Evolutionary conservation across 179 eudicot genomes (phyloP).

Genomic region (Spinacia oleracea): DNA sequence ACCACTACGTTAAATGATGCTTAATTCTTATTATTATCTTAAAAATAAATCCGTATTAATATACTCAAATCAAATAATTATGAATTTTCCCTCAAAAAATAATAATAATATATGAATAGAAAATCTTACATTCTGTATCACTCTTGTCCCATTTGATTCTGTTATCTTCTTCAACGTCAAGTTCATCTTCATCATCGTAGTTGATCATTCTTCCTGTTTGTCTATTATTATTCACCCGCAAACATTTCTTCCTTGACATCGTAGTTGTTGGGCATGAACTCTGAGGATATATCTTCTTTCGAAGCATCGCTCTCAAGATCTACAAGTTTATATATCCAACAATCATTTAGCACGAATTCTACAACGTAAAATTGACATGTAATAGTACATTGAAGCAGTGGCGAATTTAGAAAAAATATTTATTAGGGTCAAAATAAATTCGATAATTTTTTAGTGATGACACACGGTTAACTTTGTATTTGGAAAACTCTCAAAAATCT

Average conservation of each 20-base stretch:
- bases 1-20: too few species aligned
- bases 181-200: constrained; percentile 30
- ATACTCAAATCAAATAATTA: not conserved
- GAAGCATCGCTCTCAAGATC: constrained; percentile 65
- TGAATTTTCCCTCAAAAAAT: too few species aligned
- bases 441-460: too few species aligned
- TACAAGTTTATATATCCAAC: constrained; percentile 28
- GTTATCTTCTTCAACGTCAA: constrained; percentile 33
- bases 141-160: constrained; percentile 81
- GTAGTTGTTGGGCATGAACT: constrained; percentile 35
- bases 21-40: not conserved
- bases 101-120: too few species aligned
- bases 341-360: not conserved
- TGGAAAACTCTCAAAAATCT: too few species aligned
- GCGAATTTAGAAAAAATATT: too few species aligned
- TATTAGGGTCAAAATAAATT: too few species aligned
- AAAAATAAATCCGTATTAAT: not conserved
- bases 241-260: constrained; percentile 40
- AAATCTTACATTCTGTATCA: constrained; percentile 74
- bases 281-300: constrained; percentile 81
- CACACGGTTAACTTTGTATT: too few species aligned
- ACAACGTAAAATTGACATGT: not conserved
- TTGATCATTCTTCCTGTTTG: not conserved
- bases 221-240: constrained; percentile 29
- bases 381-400: not conserved